Base-by-base conservation (phyloP, 2,329 filamentous ascomycete genomes). In the Helminthosporium solani region DNA sequence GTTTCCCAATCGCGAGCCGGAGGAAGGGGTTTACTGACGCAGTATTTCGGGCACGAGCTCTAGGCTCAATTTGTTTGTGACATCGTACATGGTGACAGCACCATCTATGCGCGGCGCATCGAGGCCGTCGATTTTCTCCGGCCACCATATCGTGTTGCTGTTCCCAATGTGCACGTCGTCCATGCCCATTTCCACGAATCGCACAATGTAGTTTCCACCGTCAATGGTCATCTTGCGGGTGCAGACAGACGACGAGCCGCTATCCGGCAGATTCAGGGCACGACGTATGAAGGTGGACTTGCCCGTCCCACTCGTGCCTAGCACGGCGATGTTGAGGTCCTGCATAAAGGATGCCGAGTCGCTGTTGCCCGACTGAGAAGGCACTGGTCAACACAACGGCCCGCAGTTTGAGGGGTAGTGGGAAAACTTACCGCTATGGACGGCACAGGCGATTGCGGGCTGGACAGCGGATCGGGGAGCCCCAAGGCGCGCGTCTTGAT, bases 1-100 rank as follows among this genome's bases (percentile, higher is more conserved):
- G 11, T 14, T n/a, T n/a, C 15, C 3, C 38, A 30, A 41, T 38
- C 30, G 33, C 33, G 40, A 28, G 31, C 7, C 23, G 37, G 31
- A 25, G 33, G 11, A 18, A 44, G 40, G 44, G 23, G 25, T 39
- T 28, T 48, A 82, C 86, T 81, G 78, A 96, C 91, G 84, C 66
- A 95, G 76, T 52, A 88, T 83, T 58, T 86, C 81, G 33, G 88
- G 85, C 44, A 96, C 77, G 49, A 87, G 82, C 48, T 80, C 78
- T 58, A 95, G 82, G 66, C 85, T 92, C 49, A 85, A 82, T 57
- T 83, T 80, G 66, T 88, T 86, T 70, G 84, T 88, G 35, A 95
- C 87, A 78, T 96, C 89, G 76, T 96, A 96, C 39, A 97, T 75
- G 47, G 92, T 82, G 58, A 96, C 74, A 36, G 88, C 90, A 16